phyloP scores from a whole-genome alignment of 352 stramenopile genomes.

The Globisporangium recalcitrans region DNA sequence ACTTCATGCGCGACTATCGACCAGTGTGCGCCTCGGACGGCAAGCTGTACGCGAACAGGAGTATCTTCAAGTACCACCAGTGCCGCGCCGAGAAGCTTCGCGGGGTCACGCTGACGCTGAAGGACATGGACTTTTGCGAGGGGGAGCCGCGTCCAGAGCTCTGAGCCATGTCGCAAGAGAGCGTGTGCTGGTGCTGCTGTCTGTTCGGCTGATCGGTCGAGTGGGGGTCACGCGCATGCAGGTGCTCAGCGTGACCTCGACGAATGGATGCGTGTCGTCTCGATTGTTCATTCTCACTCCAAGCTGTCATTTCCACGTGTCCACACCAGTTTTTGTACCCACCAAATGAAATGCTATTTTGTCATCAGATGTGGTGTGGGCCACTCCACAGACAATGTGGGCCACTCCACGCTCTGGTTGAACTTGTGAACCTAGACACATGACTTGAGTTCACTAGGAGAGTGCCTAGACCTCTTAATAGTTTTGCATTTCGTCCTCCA shows the following conservation, averaged over 20 bases:
- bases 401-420: no score
- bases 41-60: constrained; percentile 45
- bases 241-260: not conserved
- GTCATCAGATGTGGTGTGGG: no score
- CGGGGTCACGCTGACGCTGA: constrained; percentile 23
- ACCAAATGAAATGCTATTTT: no score
- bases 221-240: not conserved
- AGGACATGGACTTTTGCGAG: constrained; percentile 44
- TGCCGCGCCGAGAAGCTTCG: constrained; percentile 35
- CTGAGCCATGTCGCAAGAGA: not conserved
- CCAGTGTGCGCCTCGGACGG: constrained; percentile 54
- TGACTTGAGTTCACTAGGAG: no score
- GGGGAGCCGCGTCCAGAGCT: constrained; percentile 19
- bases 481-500: no score
- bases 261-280: no score
- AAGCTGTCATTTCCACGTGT: no score
- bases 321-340: no score
- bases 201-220: not conserved
- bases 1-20: constrained; percentile 46
- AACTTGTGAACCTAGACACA: no score
- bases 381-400: no score
- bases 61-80: constrained; percentile 52
- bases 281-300: no score
- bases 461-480: no score
- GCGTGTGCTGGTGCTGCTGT: not conserved